These are phyloP conservation scores for Gynochthodes officinalis DNA, from an alignment of 257 asterid species.

Conservation along the genomic window DNA sequence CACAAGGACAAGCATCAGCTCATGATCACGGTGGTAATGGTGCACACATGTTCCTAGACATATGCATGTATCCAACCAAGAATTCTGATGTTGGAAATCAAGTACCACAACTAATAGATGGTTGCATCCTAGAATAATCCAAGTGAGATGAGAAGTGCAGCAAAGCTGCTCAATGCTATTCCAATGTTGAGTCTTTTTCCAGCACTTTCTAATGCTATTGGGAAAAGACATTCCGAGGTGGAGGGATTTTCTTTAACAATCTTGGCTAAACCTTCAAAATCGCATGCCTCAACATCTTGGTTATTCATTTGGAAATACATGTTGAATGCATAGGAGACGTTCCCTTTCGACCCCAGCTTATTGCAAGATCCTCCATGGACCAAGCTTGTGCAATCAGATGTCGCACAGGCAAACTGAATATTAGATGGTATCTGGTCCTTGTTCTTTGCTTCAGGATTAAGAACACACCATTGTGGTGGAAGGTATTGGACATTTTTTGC, in stretches of 20 bases:
- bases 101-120: not conserved
- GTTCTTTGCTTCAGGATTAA: not conserved
- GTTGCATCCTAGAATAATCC: not conserved
- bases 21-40: too few species aligned
- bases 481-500: constrained; percentile 33
- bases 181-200: constrained; percentile 8
- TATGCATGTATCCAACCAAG: too few species aligned
- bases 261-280: constrained; percentile 32
- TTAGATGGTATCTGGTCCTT: not conserved
- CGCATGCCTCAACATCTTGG: constrained; percentile 32
- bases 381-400: constrained; percentile 40
- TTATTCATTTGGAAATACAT: constrained; percentile 33
- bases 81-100: not conserved
- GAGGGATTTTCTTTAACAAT: constrained; percentile 35
- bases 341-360: constrained; percentile 10
- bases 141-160: constrained; percentile 4
- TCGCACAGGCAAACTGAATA: constrained; percentile 14
- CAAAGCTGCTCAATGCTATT: not conserved
- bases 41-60: too few species aligned
- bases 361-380: constrained; percentile 41
- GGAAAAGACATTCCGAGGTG: constrained; percentile 18
- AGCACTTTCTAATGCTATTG: constrained; percentile 14
- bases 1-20: too few species aligned
- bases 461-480: constrained; percentile 19
- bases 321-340: constrained; percentile 53